Percentiles rank a stretch among this genome's conserved stretches.
Evolutionary conservation across 495 filamentous ascomycete species (phyloP).

Genomic region (Lophiotrema nucula): DNA sequence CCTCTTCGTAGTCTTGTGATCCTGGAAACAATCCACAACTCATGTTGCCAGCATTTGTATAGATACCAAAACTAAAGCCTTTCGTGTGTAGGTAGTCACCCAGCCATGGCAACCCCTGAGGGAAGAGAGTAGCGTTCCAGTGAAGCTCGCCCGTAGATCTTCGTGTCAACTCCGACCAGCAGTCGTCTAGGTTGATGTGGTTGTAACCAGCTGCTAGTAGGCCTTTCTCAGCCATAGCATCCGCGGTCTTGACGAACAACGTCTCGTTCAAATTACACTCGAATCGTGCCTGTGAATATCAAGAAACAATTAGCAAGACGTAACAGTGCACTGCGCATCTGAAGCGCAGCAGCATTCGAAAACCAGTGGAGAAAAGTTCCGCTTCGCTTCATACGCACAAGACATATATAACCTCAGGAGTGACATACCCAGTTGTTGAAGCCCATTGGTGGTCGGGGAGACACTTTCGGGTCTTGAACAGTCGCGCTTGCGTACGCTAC

Average conservation of each 20-base stretch:
- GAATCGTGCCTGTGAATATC: no score
- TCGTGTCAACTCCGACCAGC: constrained; percentile 43
- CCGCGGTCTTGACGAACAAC: constrained; percentile 44
- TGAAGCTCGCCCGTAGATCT: constrained; percentile 39
- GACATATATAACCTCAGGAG: no score
- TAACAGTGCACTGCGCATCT: no score
- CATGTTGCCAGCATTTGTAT: constrained; percentile 45
- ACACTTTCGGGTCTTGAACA: constrained; percentile 14
- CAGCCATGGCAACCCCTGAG: constrained; percentile 46
- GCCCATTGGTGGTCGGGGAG: constrained; percentile 44
- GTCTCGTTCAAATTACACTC: constrained; percentile 47
- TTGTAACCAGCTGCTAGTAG: constrained; percentile 45
- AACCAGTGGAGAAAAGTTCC: no score
- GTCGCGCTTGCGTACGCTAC: constrained; percentile 1
- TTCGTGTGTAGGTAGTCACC: constrained; percentile 37
- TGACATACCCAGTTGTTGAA: constrained; percentile 52
- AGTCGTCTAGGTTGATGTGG: constrained; percentile 48
- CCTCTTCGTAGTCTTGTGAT: constrained; percentile 42
- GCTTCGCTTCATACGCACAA: no score
- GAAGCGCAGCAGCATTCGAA: no score
- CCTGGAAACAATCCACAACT: constrained; percentile 48
- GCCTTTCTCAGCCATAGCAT: constrained; percentile 43
- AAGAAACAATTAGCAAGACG: no score
- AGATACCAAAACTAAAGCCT: constrained; percentile 47
- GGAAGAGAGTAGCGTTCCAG: constrained; percentile 44